Conservation (phyloP, 495 filamentous ascomycete genomes). For the Niebla homalea region DNA sequence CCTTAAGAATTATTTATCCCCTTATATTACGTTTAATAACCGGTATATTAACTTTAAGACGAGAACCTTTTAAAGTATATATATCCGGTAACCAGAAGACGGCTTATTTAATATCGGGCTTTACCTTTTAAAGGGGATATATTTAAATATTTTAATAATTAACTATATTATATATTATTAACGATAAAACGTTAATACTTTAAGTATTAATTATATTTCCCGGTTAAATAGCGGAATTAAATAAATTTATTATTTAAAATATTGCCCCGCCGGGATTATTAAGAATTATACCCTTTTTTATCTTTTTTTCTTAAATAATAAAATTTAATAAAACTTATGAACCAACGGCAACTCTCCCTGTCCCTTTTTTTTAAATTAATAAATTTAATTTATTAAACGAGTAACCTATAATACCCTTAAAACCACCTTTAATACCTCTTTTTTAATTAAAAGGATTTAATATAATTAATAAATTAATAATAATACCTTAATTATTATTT, state of each 20-base stretch:
- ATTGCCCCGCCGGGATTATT: too few relatives aligned
- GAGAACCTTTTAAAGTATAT: background rate
- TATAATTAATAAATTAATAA: background rate
- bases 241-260: too few relatives aligned
- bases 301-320: background rate
- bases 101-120: background rate
- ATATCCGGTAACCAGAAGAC: background rate
- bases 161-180: background rate
- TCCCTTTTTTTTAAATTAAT: too few relatives aligned
- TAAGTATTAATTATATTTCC: background rate
- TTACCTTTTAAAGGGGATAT: background rate
- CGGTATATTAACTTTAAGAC: background rate
- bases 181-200: background rate
- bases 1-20: too few relatives aligned
- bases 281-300: background rate
- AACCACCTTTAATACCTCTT: background rate
- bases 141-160: background rate
- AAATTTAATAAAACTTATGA: too few relatives aligned
- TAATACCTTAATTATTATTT: background rate
- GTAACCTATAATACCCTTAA: background rate
- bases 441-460: background rate
- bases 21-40: too few relatives aligned
- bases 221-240: too few relatives aligned
- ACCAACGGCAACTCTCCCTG: too few relatives aligned
- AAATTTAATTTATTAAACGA: background rate